Percentiles rank a stretch among this genome's conserved stretches.
These are phyloP conservation scores for Aspergillus brunneoviolaceus DNA, from an alignment of 2,329 filamentous ascomycete genomes.

Conservation along the genomic window DNA sequence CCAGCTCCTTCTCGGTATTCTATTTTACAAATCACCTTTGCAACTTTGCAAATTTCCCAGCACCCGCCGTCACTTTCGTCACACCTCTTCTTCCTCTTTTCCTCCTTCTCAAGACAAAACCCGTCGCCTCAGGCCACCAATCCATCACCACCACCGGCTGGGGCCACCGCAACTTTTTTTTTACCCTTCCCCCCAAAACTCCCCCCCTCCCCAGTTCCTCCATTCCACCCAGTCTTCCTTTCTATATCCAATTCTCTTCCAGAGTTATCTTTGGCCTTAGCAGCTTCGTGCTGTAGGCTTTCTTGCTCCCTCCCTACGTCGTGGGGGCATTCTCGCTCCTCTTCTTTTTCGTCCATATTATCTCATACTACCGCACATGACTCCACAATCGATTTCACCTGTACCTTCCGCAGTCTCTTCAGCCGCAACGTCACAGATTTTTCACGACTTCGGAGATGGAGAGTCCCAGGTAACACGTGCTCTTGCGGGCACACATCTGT, in stretches of 20 bases:
- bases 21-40: neutral
- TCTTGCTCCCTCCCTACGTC: constrained; percentile 16
- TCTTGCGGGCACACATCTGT: constrained; percentile 45
- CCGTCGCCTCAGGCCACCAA: constrained; percentile 24
- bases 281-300: constrained; percentile 30
- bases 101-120: neutral
- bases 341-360: constrained; percentile 24
- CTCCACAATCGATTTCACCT: constrained; percentile 43
- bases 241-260: constrained; percentile 10
- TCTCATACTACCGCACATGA: constrained; percentile 38
- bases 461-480: constrained; percentile 45
- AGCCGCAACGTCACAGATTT: constrained; percentile 41
- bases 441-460: constrained; percentile 39
- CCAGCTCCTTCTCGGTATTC: constrained; percentile 9
- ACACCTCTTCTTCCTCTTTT: constrained; percentile 6
- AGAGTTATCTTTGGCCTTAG: constrained; percentile 18
- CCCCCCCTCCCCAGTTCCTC: neutral
- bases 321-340: constrained; percentile 25
- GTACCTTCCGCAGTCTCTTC: constrained; percentile 47
- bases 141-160: constrained; percentile 15
- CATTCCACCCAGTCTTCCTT: constrained; percentile 2
- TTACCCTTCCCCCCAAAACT: constrained; percentile 14
- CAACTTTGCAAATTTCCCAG: constrained; percentile 6
- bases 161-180: constrained; percentile 23
- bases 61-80: constrained; percentile 21